Evolutionary conservation across 306 rosid genomes (phyloP).

Genomic region (Vigna mungo): DNA sequence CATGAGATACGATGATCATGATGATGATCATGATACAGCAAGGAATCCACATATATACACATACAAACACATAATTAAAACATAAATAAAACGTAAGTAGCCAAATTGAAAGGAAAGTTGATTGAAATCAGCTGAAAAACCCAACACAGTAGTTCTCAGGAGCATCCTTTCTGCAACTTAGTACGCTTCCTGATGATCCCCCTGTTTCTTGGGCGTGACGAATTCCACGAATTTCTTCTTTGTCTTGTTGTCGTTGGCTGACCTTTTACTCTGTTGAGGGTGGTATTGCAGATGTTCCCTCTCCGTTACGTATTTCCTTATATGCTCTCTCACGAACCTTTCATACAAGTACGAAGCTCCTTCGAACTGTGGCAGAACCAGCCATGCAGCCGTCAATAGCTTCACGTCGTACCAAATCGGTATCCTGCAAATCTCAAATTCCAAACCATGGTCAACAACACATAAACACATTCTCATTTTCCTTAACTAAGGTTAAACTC

Average conservation of each 20-base stretch:
- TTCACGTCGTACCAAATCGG: conserved; percentile 92
- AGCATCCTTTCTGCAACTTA: conserved; percentile 23
- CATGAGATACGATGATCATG: not conserved
- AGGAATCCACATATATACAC: not conserved
- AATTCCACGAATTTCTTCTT: conserved; percentile 67
- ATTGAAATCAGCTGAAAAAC: not conserved
- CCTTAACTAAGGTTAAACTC: not conserved
- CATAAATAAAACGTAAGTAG: not conserved
- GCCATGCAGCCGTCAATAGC: conserved; percentile 81
- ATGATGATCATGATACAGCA: not conserved
- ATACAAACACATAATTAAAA: not conserved
- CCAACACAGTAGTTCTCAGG: not conserved
- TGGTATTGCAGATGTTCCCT: conserved; percentile 12
- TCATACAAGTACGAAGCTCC: conserved; percentile 92
- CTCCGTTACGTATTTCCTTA: conserved; percentile 51
- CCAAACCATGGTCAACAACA: too few species aligned
- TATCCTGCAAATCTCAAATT: conserved; percentile 54
- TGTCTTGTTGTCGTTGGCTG: conserved; percentile 37
- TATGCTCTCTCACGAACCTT: conserved; percentile 69
- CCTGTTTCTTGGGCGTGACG: conserved; percentile 65
- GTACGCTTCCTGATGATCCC: conserved; percentile 58
- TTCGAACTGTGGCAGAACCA: conserved; percentile 86
- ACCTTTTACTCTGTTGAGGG: not conserved
- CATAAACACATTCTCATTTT: too few species aligned
- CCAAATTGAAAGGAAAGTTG: not conserved